Evolutionary conservation across 1,284 basidiomycete species (phyloP), one percentile per base, ranked within the genome.

Genomic region (Bondarzewia mesenterica): DNA sequence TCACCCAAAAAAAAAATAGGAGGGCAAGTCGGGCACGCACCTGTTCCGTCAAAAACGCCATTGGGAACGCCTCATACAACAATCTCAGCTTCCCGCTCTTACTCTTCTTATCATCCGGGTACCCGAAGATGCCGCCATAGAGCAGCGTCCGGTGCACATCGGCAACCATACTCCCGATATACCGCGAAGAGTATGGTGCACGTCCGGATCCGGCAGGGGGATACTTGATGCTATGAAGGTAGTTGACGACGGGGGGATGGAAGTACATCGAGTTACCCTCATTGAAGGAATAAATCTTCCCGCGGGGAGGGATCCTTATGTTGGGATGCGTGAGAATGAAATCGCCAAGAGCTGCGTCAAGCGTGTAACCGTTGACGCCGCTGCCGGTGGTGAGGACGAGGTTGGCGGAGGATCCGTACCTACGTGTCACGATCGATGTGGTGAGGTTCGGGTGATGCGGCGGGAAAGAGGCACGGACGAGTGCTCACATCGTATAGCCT

Each of bases 201-300:
- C 88, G 88, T 47, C 82, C 85, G 46, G 77, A 88, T 46, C 82
- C 85, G 46, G 77, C 67, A 37, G 74, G 58, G 8, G 93, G 92
- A 70, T 75, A 95, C 71, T 99, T 99, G 80, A 99, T 92, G 57
- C 86, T 90, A 56, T 96, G 85, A 54, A 99, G 80, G 72, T 98
- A 99, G 52, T 86, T 81, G 57, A 74, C 72, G 47, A 91, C 88
- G 14, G 91, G 91, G 46, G 82, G 74, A 71, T 96, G 77, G 77
- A 96, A 99, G 73, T 93, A 94, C 76, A 88, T 76, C 47, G 91
- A 82, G 73, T 99, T 99, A 55, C 95, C 95, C 72, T 99, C 96
- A 71, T 99, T 99, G 79, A 98, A 95, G 16, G 94, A 98, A 75
- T 99, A 99, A 64, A 99, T 99, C 75, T 99, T 99, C 58, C 96